Evolutionary conservation across 495 filamentous ascomycete genomes (phyloP), one percentile per base, ranked within the genome.

Genomic region (Penicillium chermesinum): DNA sequence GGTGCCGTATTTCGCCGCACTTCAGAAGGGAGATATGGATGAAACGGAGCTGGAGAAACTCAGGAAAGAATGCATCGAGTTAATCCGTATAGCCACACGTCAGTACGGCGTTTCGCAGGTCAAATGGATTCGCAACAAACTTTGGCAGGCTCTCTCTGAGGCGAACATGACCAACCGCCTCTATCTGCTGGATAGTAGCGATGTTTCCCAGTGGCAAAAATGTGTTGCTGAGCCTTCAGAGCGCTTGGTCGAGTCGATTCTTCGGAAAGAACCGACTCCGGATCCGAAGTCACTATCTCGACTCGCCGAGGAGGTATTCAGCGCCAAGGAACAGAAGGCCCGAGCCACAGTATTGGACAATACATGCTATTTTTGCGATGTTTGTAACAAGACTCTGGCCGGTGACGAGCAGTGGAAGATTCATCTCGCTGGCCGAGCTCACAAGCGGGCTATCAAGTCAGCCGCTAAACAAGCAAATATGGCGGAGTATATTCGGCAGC

Each of bases 31-130:
- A 1, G 51, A 57, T 0, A 39, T 44, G 1, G 64, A 59, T 19
- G 57, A 66, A 18, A 53, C 65, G 34, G 70, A 81, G 19, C 54
- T 81, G 1, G 61, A 73, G 42, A 50, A 53, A 0, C 49, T 81
- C 42, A 75, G 64, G 38, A 19, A 47, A 25, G 50, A 68, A 20
- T 76, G 73, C 8, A 58, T 86, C 15, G 76, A 82, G 50, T 64
- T 62, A 5, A 89, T 87, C 37, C 86, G 91, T 52, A 77, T 76
- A 18, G 87, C 87, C 4, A 97, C 88, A 2, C 78, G 87, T 7
- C 91, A 89, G 52, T 99, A 97, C 58, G 87, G 91, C 10, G 85
- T 79, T 44, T 78, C 81, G 0, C 94, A 99, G 64, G 61, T 86
- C 13, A 74, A 83, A 49, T 99, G 90, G 89, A 89, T 97, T 40